These are phyloP conservation scores for Canna indica DNA, from an alignment of 176 grass and related monocot genomes.

Conservation along the genomic window DNA sequence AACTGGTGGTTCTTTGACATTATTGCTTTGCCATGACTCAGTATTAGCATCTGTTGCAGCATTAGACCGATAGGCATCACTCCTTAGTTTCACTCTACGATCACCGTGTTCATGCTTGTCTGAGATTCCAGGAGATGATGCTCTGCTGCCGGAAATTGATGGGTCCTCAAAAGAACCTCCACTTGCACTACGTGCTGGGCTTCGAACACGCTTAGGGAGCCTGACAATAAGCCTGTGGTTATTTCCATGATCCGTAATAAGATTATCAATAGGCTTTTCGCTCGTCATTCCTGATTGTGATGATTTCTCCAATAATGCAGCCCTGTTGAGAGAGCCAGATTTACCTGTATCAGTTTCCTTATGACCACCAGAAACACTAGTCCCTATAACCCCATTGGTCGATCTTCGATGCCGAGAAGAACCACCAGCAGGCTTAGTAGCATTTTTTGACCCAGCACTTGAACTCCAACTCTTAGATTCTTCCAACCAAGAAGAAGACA, in stretches of 20 bases:
- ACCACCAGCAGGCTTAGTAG: constrained; percentile 46
- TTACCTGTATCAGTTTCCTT: constrained; percentile 45
- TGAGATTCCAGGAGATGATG: constrained; percentile 38
- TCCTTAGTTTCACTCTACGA: constrained; percentile 54
- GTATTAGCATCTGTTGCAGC: constrained; percentile 39
- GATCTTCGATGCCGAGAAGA: constrained; percentile 50
- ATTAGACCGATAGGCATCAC: constrained; percentile 28
- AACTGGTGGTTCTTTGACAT: constrained; percentile 31
- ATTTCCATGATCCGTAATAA: constrained; percentile 40
- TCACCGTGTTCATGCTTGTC: constrained; percentile 73
- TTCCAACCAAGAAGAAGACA: constrained; percentile 54
- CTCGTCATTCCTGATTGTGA: constrained; percentile 46
- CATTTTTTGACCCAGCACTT: constrained; percentile 57
- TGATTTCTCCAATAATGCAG: constrained; percentile 39
- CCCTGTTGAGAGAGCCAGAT: constrained; percentile 38
- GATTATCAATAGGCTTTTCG: constrained; percentile 50
- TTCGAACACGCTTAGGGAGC: constrained; percentile 58
- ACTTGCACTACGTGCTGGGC: constrained; percentile 57
- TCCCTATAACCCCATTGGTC: constrained; percentile 31
- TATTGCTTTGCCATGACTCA: constrained; percentile 46
- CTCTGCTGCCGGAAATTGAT: constrained; percentile 40
- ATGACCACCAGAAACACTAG: constrained; percentile 28
- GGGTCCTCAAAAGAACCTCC: constrained; percentile 62
- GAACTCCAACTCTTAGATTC: constrained; percentile 73
- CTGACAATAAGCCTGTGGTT: constrained; percentile 58